Conservation (phyloP, 495 filamentous ascomycete species). For the Penicillium ochrochloron region DNA sequence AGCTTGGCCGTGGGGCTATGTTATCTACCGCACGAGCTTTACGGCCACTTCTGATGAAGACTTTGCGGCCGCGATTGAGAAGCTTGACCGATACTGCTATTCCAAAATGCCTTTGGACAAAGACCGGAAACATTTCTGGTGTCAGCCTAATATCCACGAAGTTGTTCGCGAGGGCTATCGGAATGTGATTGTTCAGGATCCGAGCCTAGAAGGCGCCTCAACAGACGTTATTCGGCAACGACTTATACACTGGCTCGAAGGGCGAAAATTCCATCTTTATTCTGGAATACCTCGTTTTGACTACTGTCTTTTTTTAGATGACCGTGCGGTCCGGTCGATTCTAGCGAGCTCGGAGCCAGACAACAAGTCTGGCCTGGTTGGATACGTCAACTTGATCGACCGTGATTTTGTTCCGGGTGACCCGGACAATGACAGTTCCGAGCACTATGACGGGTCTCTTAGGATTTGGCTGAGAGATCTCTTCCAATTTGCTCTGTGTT, state of each 20-base stretch:
- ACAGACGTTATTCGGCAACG: neutral
- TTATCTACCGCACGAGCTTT: constrained; percentile 3
- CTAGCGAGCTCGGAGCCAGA: constrained; percentile 15
- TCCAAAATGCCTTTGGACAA: neutral
- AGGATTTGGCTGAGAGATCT: constrained; percentile 9
- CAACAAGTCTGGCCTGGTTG: neutral
- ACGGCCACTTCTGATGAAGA: neutral
- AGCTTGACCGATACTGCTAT: constrained; percentile 1
- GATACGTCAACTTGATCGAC: constrained; percentile 14
- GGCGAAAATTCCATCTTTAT: neutral
- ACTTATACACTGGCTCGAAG: constrained; percentile 12
- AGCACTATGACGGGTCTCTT: constrained; percentile 15
- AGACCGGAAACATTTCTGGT: neutral
- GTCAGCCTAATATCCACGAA: constrained; percentile 1
- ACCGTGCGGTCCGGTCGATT: constrained; percentile 16
- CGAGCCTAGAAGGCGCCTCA: neutral
- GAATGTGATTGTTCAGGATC: neutral
- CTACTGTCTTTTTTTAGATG: constrained; percentile 15
- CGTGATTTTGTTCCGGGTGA: constrained; percentile 11
- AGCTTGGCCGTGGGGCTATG: neutral
- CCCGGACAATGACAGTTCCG: constrained; percentile 7
- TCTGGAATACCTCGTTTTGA: constrained; percentile 13
- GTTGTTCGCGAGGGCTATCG: constrained; percentile 2
- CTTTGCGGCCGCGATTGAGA: neutral
- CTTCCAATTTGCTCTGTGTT: constrained; percentile 11